Percentiles rank a stretch among this genome's conserved stretches.
Conservation (phyloP, 169 alveolate genomes). For the Toxoplasma gondii region DNA sequence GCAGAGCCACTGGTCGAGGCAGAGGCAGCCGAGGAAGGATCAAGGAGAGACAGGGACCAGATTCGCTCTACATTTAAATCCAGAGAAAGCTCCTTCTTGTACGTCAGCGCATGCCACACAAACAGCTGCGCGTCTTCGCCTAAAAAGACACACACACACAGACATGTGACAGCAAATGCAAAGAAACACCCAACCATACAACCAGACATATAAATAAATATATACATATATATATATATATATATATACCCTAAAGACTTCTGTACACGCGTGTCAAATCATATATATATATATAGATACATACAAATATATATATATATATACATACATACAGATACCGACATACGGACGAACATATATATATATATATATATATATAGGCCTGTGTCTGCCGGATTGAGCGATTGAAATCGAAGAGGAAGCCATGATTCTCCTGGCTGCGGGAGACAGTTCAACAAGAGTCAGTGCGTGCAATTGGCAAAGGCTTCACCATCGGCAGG, state of each 20-base stretch:
- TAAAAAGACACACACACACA: neutral
- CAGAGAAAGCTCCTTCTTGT: conserved; percentile 22
- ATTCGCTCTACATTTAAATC: conserved; percentile 37
- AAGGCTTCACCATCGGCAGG: no score
- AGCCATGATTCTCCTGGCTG: no score
- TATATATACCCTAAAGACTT: neutral
- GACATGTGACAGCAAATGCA: conserved; percentile 41
- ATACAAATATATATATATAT: neutral
- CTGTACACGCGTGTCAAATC: no score
- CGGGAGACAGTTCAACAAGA: no score
- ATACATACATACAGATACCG: neutral
- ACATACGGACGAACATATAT: no score
- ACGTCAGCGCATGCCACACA: conserved; percentile 44
- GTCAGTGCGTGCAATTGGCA: no score
- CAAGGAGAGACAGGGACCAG: conserved; percentile 48
- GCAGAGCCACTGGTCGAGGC: neutral
- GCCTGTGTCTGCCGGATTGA: no score
- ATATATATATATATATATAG: no score
- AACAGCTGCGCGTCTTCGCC: conserved; percentile 55
- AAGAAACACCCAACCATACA: no score
- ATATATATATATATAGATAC: neutral
- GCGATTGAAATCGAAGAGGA: no score
- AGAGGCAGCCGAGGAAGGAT: neutral
- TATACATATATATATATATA: conserved; percentile 61
- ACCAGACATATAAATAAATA: conserved; percentile 57